Percentiles rank a stretch among this genome's conserved stretches.
phyloP scores from a whole-genome alignment of 1,284 basidiomycete species.

The Sporisorium iseilematis-ciliati region DNA sequence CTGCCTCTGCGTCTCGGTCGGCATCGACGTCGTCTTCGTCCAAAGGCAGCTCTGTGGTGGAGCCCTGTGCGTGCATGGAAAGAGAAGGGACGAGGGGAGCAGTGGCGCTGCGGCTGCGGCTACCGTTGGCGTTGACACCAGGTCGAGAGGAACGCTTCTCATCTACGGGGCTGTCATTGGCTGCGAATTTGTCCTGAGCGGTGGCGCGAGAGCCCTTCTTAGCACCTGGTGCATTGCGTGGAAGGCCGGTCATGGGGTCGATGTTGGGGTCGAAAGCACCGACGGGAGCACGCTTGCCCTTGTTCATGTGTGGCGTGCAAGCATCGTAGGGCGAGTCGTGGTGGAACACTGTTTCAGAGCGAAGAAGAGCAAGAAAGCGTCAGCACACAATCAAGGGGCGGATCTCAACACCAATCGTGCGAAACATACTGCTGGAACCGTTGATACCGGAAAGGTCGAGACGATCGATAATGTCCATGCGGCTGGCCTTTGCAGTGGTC shows the following conservation, averaged over 20 bases:
- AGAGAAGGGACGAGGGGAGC: conserved; percentile 45
- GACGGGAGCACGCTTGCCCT: conserved; percentile 59
- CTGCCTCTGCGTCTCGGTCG: conserved; percentile 47
- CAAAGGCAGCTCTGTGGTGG: conserved; percentile 34
- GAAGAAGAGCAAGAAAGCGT: not conserved
- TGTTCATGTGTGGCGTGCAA: conserved; percentile 65
- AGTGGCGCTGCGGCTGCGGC: conserved; percentile 36
- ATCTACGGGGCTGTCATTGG: conserved; percentile 22
- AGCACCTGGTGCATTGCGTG: conserved; percentile 29
- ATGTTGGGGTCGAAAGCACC: conserved; percentile 64
- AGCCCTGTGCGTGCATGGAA: conserved; percentile 41
- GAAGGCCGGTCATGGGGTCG: conserved; percentile 64
- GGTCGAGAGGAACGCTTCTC: conserved; percentile 34
- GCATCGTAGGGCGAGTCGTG: conserved; percentile 69
- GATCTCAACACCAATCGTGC: not conserved
- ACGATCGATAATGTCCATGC: conserved; percentile 68
- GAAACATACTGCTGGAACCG: conserved; percentile 56
- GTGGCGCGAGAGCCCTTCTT: conserved; percentile 14
- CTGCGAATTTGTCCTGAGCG: not conserved
- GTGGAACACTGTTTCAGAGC: conserved; percentile 59
- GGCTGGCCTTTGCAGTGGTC: conserved; percentile 35
- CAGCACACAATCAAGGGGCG: not conserved
- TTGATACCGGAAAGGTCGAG: conserved; percentile 65
- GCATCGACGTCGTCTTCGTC: conserved; percentile 45
- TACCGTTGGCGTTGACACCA: conserved; percentile 26